Evolutionary conservation across 257 asterid species (phyloP), one percentile per base, ranked within the genome.

Genomic region (Scutellaria galericulata): DNA sequence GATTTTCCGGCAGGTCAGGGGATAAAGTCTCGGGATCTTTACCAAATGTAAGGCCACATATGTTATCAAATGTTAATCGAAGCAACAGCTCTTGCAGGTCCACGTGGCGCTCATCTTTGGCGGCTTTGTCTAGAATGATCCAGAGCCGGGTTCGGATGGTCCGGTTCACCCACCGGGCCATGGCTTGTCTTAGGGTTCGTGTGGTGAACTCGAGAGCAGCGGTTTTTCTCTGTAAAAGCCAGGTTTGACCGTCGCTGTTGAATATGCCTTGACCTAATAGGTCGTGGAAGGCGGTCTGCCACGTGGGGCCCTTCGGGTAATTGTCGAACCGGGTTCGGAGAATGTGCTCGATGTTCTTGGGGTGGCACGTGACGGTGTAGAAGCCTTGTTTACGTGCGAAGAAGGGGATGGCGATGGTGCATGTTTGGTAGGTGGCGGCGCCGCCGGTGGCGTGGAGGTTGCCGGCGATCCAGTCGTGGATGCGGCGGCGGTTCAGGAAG

Each of bases 81-180:
- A 90, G 89, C 55, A 90, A 56, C 82, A 90, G 51, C 61, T 90
- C 97, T 55, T 90, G 97, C 62, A 90, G 77, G 47, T 90, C 94
- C 5, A 90, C 89, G 0, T 89, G 51, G 1, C 71, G 70, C 9
- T 74, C 78, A 2, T 84, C 86, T 58, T 59, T 72, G 2, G 87
- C 72, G 2, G 97, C 90, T 74, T 87, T 89, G n/a, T 89, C 87
- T 18, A 89, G 42, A 7, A 90, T 87, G 52, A 86, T 72, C 96
- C 94, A 90, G 0, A 90, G 75, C 24, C 97, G 85, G 63, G 91
- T 87, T 24, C 91, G 45, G n/a, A 90, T 90, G 1, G 96, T 87
- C 77, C 96, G 83, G 89, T 79, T 90, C 68, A 90, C 97, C 97
- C 97, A 90, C 71, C 97, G 71, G 47, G 86, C 86, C 97, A 90